A percentile compares a stretch with the other conserved stretches of the same genome.
Conservation (phyloP, 2,329 filamentous ascomycete species). For the Colletotrichum siamense region DNA sequence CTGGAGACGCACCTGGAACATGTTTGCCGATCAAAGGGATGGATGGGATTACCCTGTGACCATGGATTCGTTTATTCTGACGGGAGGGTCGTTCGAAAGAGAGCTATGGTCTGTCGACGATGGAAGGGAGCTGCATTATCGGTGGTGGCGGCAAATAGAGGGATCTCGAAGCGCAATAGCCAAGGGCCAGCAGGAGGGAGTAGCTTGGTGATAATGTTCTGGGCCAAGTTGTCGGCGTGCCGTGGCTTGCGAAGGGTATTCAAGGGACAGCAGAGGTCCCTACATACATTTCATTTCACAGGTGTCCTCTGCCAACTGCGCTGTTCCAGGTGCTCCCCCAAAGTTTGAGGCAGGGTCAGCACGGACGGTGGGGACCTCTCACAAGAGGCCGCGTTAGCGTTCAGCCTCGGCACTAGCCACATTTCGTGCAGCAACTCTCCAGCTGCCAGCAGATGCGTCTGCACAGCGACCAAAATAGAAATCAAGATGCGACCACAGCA, state of each 20-base stretch:
- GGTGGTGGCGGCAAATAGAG: background rate
- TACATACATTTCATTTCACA: constrained; percentile 3
- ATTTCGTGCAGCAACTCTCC: background rate
- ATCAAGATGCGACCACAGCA: background rate
- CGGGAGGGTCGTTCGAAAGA: background rate
- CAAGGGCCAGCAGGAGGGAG: background rate
- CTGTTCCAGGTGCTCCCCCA: background rate
- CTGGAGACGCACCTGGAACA: constrained; percentile 29
- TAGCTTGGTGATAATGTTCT: background rate
- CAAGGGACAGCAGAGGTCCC: background rate
- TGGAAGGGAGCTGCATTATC: constrained; percentile 14
- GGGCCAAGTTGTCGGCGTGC: background rate
- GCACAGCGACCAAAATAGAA: background rate
- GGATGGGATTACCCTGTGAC: constrained; percentile 22
- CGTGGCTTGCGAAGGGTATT: background rate
- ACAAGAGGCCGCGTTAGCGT: background rate
- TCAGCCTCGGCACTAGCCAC: constrained; percentile 3
- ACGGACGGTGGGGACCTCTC: background rate
- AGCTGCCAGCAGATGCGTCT: background rate
- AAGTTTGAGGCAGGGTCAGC: background rate
- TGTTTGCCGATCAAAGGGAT: constrained; percentile 23
- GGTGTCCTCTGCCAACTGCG: constrained; percentile 11
- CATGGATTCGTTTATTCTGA: background rate
- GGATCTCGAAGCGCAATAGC: background rate
- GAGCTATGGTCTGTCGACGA: constrained; percentile 3